Evolutionary conservation across 2,329 filamentous ascomycete species (phyloP).

Genomic region (Fusarium sp.): DNA sequence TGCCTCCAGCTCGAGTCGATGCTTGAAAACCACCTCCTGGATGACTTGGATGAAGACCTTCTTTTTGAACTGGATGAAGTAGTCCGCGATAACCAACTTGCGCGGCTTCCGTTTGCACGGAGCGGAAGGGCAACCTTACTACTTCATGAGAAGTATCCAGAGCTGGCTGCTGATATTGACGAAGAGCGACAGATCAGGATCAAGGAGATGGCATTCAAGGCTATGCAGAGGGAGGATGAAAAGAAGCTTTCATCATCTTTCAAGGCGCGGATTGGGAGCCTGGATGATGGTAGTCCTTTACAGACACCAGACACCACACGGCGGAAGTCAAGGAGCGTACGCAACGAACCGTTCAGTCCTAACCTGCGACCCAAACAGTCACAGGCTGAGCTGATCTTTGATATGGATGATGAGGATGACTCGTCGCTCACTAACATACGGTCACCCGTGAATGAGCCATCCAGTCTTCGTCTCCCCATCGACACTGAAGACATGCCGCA

Average conservation of each 20-base stretch:
- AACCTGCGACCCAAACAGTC: conserved; percentile 76
- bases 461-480: conserved; percentile 35
- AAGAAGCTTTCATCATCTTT: conserved; percentile 70
- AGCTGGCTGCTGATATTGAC: conserved; percentile 73
- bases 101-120: conserved; percentile 80
- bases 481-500: conserved; percentile 47
- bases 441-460: conserved; percentile 38
- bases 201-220: conserved; percentile 80
- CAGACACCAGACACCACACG: conserved; percentile 60
- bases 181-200: conserved; percentile 78
- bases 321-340: conserved; percentile 59
- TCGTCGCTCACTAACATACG: conserved; percentile 47
- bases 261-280: conserved; percentile 69
- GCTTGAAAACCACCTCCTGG: conserved; percentile 89
- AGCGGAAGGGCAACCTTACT: conserved; percentile 78
- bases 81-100: conserved; percentile 85
- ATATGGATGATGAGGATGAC: conserved; percentile 85
- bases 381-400: conserved; percentile 84
- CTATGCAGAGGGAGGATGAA: conserved; percentile 73
- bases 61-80: conserved; percentile 82
- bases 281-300: conserved; percentile 69
- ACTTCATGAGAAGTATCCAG: conserved; percentile 74
- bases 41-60: conserved; percentile 88
- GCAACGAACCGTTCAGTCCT: conserved; percentile 73
- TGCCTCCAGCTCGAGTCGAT: conserved; percentile 92